Percentiles rank a stretch among this genome's conserved stretches.
phyloP scores from a whole-genome alignment of 2,329 filamentous ascomycete genomes.

The Ophiostoma australiae region DNA sequence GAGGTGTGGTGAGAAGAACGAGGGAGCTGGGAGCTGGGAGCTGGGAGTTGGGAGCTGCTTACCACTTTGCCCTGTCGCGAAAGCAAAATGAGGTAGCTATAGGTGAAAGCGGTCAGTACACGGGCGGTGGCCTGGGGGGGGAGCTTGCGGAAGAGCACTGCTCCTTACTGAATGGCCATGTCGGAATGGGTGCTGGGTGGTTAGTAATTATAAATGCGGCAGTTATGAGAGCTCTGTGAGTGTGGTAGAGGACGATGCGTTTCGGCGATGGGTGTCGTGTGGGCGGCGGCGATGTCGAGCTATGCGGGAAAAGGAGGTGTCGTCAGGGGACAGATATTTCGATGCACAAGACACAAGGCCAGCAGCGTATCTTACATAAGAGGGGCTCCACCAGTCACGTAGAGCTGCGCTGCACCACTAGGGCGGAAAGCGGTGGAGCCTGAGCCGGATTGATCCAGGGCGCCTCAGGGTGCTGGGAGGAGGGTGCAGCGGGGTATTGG shows the following conservation, averaged over 20 bases:
- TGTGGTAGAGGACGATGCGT: not conserved
- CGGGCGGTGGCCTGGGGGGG: not conserved
- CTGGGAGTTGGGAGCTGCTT: conserved; percentile 37
- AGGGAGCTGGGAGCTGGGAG: no score
- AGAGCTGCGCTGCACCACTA: not conserved
- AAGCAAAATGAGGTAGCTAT: conserved; percentile 94
- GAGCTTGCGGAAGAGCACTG: not conserved
- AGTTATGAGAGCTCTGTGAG: not conserved
- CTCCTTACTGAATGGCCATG: conserved; percentile 50
- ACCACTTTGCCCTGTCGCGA: conserved; percentile 99
- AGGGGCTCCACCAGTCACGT: conserved; percentile 16
- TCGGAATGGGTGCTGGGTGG: not conserved
- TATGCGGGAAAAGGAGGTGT: conserved; percentile 19
- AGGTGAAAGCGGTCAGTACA: conserved; percentile 12
- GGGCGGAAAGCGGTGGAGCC: not conserved
- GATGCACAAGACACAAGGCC: conserved; percentile 12
- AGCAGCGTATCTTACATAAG: conserved; percentile 9
- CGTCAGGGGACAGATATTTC: conserved; percentile 23
- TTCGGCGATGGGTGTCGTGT: conserved; percentile 11
- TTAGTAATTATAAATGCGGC: not conserved
- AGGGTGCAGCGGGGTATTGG: conserved; percentile 14
- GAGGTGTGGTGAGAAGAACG: no score
- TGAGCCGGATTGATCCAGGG: not conserved
- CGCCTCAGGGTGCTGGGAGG: not conserved
- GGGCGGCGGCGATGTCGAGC: conserved; percentile 1